Base-by-base conservation (phyloP, 2,329 filamentous ascomycete genomes). In the Colletotrichum musae region DNA sequence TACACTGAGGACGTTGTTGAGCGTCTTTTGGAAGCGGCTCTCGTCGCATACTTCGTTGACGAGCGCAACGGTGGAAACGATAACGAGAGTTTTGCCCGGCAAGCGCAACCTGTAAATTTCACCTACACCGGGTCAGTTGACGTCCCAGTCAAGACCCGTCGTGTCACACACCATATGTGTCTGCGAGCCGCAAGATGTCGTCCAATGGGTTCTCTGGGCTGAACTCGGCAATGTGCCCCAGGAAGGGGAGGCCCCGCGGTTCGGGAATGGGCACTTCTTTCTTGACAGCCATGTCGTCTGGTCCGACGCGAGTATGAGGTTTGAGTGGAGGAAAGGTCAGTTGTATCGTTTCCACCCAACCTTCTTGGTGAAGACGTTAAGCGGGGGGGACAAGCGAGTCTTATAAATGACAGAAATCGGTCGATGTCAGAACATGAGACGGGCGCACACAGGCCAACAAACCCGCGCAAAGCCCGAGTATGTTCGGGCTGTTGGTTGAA, bases 141-240 rank as follows among this genome's bases (percentile, higher is more conserved):
- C 6, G 5, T 1, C 13, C 15, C 9, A 24, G 21, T 15, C 48
- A 10, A 16, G 32, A 39, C 32, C 16, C 9, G 36, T n/a, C 16
- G 5, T 0, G 21, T 6, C 48, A 73, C 80, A 72, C 75, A 91
- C 91, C 92, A 79, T 93, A 93, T 68, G 86, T 88, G 48, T 92
- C 87, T 26, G 89, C 87, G 57, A 94, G 80, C 12, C 86, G 82
- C 6, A 79, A 76, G 21, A 93, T 77, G 26, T 89, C 89, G 24
- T 84, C 80, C 2, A 88, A 76, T 0, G 91, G 88, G 24, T 87
- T 82, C n/a, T 86, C 85, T 0, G 84, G 79, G 67, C 91, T 87
- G 71, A 94, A 85, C 71, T 92, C 89, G 62, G 82, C 80, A 36
- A 92, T 76, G 73, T 94, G 92, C 32, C 92, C 92, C 26, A 94